Conservation (phyloP, 257 asterid species). For the Fraxinus anomala region DNA sequence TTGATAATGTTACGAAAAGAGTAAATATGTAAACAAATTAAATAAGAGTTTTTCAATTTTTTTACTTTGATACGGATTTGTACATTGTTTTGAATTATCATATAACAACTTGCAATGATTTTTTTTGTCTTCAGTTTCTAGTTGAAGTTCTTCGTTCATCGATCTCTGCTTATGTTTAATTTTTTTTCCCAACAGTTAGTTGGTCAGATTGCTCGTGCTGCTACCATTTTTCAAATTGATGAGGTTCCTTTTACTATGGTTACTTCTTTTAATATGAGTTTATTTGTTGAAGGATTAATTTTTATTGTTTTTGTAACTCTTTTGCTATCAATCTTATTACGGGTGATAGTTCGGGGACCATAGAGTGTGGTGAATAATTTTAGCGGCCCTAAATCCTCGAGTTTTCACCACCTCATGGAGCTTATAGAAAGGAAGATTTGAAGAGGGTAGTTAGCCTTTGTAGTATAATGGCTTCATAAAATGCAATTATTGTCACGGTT, state of each 20-base stretch:
- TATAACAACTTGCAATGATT: neutral
- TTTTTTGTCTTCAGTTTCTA: conserved; percentile 7
- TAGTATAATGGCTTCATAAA: neutral
- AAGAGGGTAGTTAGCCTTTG: neutral
- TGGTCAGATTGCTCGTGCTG: conserved; percentile 97
- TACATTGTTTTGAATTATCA: neutral
- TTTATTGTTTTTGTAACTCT: neutral
- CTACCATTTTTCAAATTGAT: conserved; percentile 75
- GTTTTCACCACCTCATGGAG: neutral
- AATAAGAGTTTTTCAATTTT: neutral
- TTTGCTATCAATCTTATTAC: too few relatives aligned
- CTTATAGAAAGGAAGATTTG: neutral
- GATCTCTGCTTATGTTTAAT: neutral
- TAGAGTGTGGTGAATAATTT: too few relatives aligned
- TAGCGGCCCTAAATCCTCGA: neutral
- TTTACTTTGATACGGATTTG: neutral
- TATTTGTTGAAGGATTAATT: neutral
- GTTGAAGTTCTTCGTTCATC: neutral
- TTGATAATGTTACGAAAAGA: neutral
- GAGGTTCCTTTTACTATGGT: conserved; percentile 52
- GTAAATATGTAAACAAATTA: too few relatives aligned
- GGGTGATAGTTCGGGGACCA: neutral
- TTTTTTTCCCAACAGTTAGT: conserved; percentile 60
- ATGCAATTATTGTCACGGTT: neutral
- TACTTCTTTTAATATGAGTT: conserved; percentile 5